phyloP scores from a whole-genome alignment of 108 stramenopile species.

The Fragilaria crotonensis region DNA sequence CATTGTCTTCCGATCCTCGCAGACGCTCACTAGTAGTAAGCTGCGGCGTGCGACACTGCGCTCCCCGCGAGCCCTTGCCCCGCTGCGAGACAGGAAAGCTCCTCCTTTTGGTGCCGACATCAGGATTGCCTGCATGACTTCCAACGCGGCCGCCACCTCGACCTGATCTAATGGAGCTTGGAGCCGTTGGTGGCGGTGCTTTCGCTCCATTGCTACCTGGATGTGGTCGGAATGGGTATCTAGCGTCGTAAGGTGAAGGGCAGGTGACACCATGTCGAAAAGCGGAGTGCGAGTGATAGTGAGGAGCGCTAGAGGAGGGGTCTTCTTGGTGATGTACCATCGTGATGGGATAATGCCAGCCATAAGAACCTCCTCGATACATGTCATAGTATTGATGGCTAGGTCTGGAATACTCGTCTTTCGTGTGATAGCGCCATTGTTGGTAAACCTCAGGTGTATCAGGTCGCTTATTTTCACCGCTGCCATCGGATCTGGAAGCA shows the following conservation, averaged over 20 bases:
- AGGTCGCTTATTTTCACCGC: neutral
- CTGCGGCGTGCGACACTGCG: too few species aligned
- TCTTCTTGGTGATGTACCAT: constrained; percentile 10
- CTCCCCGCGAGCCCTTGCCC: constrained; percentile 42
- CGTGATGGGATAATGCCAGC: neutral
- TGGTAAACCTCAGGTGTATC: neutral
- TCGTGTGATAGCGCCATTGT: neutral
- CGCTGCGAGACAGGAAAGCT: constrained; percentile 34
- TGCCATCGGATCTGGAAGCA: constrained; percentile 3
- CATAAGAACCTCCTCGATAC: neutral
- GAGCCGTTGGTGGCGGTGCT: neutral
- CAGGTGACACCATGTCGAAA: neutral
- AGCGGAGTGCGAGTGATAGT: neutral
- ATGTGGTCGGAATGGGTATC: constrained; percentile 4
- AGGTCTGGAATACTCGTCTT: neutral
- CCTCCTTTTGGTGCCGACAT: neutral
- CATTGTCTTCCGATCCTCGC: too few species aligned
- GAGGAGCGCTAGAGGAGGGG: constrained; percentile 2
- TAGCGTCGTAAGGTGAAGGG: constrained; percentile 5
- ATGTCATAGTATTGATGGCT: neutral
- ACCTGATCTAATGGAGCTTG: constrained; percentile 19
- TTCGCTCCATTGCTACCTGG: neutral
- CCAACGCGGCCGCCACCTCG: constrained; percentile 24
- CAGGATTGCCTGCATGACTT: constrained; percentile 1
- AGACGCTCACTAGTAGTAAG: too few species aligned